A percentile compares a stretch with the other conserved stretches of the same genome.
These are phyloP conservation scores for Aspergillus saccharolyticus DNA, from an alignment of 495 filamentous ascomycete genomes.

Conservation along the genomic window DNA sequence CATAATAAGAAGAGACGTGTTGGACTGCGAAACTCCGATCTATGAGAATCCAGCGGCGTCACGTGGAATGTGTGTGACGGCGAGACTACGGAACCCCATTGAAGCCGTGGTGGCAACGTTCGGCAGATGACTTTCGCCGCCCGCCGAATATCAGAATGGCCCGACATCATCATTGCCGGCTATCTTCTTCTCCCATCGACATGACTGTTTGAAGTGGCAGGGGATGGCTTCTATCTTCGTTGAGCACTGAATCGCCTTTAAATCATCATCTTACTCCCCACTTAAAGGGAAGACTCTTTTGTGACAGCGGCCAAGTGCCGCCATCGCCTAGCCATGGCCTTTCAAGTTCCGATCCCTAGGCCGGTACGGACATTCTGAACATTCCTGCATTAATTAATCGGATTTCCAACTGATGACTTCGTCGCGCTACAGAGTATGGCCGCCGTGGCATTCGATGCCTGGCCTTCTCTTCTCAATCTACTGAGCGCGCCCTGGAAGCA, in stretches of 20 bases:
- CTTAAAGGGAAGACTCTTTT: conserved; percentile 19
- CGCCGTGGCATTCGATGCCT: conserved; percentile 38
- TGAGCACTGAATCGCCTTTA: conserved; percentile 11
- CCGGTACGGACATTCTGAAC: conserved; percentile 29
- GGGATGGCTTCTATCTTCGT: conserved; percentile 26
- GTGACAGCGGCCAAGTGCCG: conserved; percentile 40
- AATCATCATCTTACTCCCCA: conserved; percentile 2
- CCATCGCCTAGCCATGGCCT: conserved; percentile 43
- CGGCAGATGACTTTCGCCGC: conserved; percentile 32
- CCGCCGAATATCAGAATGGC: conserved; percentile 21
- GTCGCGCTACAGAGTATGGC: conserved; percentile 29
- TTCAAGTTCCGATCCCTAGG: conserved; percentile 39
- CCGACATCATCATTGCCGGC: conserved; percentile 20
- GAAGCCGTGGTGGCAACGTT: conserved; percentile 26
- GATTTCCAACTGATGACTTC: conserved; percentile 13
- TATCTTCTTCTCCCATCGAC: conserved; percentile 8
- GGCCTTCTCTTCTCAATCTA: conserved; percentile 41
- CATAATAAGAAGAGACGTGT: neutral
- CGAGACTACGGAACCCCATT: conserved; percentile 20
- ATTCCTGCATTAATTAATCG: neutral
- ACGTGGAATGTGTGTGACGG: neutral
- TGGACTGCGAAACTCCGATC: neutral
- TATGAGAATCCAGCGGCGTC: neutral
- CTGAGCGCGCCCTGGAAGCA: conserved; percentile 34
- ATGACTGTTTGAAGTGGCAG: conserved; percentile 11